These are phyloP conservation scores for Erysimum cheiri DNA, from an alignment of 441 rosid genomes.

Conservation along the genomic window DNA sequence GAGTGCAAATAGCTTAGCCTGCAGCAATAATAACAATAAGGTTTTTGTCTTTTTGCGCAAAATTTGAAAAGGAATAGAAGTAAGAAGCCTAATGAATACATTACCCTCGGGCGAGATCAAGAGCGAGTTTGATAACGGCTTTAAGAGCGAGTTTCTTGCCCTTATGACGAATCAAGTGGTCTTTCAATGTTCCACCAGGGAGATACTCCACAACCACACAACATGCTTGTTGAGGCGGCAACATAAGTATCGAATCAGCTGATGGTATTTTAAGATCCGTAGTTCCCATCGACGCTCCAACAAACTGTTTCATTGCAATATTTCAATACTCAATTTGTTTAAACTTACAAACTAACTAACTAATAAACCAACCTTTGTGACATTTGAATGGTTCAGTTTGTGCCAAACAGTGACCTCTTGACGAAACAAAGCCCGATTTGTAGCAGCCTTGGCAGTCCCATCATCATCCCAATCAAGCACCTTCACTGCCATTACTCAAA, in stretches of 20 bases:
- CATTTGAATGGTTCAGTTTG: slow-evolving; percentile 90
- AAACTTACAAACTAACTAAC: background rate
- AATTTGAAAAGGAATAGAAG: background rate
- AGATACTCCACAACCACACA: slow-evolving; percentile 88
- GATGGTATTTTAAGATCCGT: slow-evolving; percentile 72
- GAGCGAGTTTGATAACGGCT: slow-evolving; percentile 79
- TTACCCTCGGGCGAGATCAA: slow-evolving; percentile 88
- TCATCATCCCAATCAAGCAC: slow-evolving; percentile 94
- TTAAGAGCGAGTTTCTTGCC: slow-evolving; percentile 74
- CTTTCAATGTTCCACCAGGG: slow-evolving; percentile 79
- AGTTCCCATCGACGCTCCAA: slow-evolving; percentile 92
- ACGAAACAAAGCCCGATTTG: slow-evolving; percentile 69
- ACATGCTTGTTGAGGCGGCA: slow-evolving; percentile 79
- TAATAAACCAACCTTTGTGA: slow-evolving; percentile 61
- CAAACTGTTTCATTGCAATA: slow-evolving; percentile 50
- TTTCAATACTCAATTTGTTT: background rate
- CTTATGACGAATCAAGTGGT: slow-evolving; percentile 67
- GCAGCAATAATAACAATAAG: slow-evolving; percentile 26
- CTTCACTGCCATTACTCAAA: slow-evolving; percentile 60
- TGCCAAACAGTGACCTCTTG: slow-evolving; percentile 98
- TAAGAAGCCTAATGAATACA: slow-evolving; percentile 12
- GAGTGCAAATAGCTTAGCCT: slow-evolving; percentile 89
- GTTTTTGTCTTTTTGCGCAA: background rate
- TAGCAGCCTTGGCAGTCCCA: slow-evolving; percentile 68
- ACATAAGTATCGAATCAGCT: slow-evolving; percentile 44